Conservation (phyloP, 352 stramenopile species). For the Globisporangium canariense region DNA sequence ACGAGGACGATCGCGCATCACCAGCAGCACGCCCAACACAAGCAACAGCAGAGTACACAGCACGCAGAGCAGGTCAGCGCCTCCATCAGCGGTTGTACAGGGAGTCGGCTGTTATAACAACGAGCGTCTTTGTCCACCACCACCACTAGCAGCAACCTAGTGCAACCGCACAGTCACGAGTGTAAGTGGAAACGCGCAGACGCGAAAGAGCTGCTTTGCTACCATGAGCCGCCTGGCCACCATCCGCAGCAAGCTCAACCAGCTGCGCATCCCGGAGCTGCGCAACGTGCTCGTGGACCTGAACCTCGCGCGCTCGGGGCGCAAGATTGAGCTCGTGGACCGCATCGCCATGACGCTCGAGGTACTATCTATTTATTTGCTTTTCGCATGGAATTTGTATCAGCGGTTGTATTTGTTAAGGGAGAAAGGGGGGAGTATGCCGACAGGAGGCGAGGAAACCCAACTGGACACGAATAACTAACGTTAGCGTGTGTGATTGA, state of each 20-base stretch:
- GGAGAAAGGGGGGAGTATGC: not conserved
- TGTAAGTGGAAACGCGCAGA: not conserved
- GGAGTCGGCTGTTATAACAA: not conserved
- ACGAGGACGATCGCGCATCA: conserved; percentile 7
- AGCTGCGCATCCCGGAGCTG: conserved; percentile 72
- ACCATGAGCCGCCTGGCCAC: conserved; percentile 29
- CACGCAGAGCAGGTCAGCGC: not conserved
- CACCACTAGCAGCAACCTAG: conserved; percentile 7
- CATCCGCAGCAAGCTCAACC: conserved; percentile 48
- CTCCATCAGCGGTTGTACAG: not conserved
- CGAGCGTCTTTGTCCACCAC: not conserved
- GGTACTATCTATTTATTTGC: conserved; percentile 24
- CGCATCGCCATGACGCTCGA: conserved; percentile 63
- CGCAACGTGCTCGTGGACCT: conserved; percentile 66
- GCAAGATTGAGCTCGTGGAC: conserved; percentile 78
- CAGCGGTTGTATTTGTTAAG: not conserved
- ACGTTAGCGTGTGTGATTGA: not conserved
- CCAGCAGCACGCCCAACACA: not conserved
- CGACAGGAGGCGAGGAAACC: not conserved
- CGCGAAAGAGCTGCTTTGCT: conserved; percentile 10
- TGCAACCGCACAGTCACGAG: conserved; percentile 16
- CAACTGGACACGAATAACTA: not conserved
- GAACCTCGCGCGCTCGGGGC: conserved; percentile 63
- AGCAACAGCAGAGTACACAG: not conserved
- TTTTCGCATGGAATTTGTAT: not conserved